Evolutionary conservation across 169 alveolate genomes (phyloP).

Genomic region (Plasmodium coatneyi): DNA sequence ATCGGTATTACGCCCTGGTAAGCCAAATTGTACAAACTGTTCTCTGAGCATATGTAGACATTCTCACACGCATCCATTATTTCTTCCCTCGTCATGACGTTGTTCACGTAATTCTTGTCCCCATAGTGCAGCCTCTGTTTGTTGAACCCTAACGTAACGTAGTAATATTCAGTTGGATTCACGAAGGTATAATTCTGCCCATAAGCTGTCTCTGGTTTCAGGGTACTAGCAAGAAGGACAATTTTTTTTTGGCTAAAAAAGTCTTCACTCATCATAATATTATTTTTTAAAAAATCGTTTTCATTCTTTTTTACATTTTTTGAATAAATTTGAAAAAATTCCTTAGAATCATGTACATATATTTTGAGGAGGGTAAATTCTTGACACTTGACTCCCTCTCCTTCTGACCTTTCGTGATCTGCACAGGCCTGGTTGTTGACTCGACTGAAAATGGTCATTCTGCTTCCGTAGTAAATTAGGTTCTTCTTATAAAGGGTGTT

Average conservation of each 20-base stretch:
- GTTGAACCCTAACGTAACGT: slow-evolving; percentile 83
- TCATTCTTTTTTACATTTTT: neutral
- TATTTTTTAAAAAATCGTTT: neutral
- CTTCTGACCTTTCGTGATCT: slow-evolving; percentile 95
- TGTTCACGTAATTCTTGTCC: slow-evolving; percentile 82
- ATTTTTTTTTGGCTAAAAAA: slow-evolving; percentile 18
- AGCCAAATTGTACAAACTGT: slow-evolving; percentile 92
- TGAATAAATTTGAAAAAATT: slow-evolving; percentile 46
- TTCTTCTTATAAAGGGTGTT: slow-evolving; percentile 88
- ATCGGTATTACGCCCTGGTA: slow-evolving; percentile 92
- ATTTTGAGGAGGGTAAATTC: slow-evolving; percentile 97
- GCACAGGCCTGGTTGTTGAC: slow-evolving; percentile 98
- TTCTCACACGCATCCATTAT: slow-evolving; percentile 77
- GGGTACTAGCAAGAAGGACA: slow-evolving; percentile 96
- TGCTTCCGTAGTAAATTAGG: slow-evolving; percentile 87
- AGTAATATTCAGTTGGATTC: slow-evolving; percentile 96
- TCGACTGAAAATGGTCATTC: slow-evolving; percentile 94
- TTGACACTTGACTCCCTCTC: slow-evolving; percentile 93
- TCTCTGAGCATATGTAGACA: slow-evolving; percentile 79
- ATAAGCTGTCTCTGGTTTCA: slow-evolving; percentile 99
- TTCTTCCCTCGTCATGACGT: slow-evolving; percentile 67
- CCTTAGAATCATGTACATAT: slow-evolving; percentile 83
- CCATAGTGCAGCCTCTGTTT: slow-evolving; percentile 78
- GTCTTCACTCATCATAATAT: neutral
- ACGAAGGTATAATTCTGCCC: slow-evolving; percentile 99